Evolutionary conservation across 176 grass and related monocot species (phyloP).

Genomic region (Luzula sylvatica): DNA sequence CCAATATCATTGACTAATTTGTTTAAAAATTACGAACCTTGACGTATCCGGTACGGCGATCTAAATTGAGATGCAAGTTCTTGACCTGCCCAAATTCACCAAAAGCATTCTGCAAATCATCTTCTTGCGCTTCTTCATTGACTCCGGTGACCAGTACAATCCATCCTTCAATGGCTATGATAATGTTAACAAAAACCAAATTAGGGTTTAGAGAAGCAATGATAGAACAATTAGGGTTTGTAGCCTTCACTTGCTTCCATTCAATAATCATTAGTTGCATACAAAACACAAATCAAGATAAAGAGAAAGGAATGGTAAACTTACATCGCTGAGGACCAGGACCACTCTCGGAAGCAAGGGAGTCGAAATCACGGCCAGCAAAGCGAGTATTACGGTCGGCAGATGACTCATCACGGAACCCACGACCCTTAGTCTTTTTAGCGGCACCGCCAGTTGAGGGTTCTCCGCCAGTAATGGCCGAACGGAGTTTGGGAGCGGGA

Average conservation of each 20-base stretch:
- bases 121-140: constrained; percentile 84
- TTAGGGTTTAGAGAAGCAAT: no score
- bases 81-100: constrained; percentile 66
- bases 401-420: constrained; percentile 59
- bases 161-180: constrained; percentile 82
- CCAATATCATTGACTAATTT: no score
- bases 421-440: constrained; percentile 75
- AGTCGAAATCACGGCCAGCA: constrained; percentile 36
- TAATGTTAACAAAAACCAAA: no score
- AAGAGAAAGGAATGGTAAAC: neutral
- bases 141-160: constrained; percentile 78
- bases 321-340: constrained; percentile 72
- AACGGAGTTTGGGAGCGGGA: constrained; percentile 47
- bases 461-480: constrained; percentile 53
- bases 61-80: constrained; percentile 85
- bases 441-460: constrained; percentile 14
- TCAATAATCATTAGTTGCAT: neutral
- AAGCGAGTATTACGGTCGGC: constrained; percentile 40
- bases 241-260: neutral
- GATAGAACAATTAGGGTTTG: neutral
- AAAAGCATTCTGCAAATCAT: constrained; percentile 63
- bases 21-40: constrained; percentile 56
- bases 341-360: constrained; percentile 43
- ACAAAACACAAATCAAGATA: neutral
- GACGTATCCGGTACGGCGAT: constrained; percentile 82